Conservation (phyloP, 495 filamentous ascomycete genomes). For the Neurospora cerealis region DNA sequence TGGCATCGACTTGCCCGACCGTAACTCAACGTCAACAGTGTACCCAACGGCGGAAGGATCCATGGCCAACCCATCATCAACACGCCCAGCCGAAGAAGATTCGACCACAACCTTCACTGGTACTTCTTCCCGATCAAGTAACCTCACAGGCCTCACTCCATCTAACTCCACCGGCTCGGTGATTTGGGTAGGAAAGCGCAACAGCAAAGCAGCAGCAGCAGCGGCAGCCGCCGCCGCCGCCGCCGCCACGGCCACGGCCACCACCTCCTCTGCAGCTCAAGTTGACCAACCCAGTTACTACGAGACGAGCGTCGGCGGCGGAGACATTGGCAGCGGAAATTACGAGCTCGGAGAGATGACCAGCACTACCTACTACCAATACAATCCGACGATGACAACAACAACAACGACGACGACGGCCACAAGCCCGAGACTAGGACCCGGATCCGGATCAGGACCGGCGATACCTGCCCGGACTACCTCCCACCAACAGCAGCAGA, state of each 20-base stretch:
- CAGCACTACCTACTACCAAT: not conserved
- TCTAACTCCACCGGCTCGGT: constrained; percentile 5
- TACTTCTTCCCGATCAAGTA: not conserved
- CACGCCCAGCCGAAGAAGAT: not conserved
- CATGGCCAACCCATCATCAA: not conserved
- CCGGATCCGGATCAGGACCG: not conserved
- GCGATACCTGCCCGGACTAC: not conserved
- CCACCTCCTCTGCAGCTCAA: not conserved
- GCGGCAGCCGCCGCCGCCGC: not conserved
- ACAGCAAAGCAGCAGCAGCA: not conserved
- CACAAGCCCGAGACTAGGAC: not conserved
- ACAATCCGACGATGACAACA: not conserved
- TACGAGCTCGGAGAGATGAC: not conserved
- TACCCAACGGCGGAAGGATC: not conserved
- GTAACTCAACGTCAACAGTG: not conserved
- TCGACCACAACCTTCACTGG: not conserved
- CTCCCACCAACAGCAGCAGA: not conserved
- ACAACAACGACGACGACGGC: not conserved
- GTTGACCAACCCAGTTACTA: not conserved
- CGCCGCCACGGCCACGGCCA: not conserved
- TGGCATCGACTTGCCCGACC: not conserved
- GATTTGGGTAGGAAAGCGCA: constrained; percentile 5
- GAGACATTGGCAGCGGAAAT: not conserved
- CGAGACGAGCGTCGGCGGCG: not conserved
- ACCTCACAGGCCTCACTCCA: not conserved